These are phyloP conservation scores for Albophoma yamanashiensis DNA, from an alignment of 2,329 filamentous ascomycete genomes.

Conservation along the genomic window DNA sequence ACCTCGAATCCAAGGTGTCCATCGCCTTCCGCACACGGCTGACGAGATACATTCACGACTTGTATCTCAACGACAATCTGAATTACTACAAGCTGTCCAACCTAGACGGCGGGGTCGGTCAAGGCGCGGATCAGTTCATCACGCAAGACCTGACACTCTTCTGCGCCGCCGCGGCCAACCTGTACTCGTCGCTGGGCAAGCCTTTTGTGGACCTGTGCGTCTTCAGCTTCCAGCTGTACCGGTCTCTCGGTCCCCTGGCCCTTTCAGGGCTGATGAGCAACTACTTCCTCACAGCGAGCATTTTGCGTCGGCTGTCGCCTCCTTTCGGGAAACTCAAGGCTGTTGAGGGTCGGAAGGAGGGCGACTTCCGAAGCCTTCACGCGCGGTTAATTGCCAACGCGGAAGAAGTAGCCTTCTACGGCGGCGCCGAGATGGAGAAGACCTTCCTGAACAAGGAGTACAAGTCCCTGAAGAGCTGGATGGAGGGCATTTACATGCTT, in stretches of 20 bases:
- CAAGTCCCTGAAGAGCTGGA: conserved; percentile 86
- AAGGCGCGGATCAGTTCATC: conserved; percentile 92
- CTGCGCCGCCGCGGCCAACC: conserved; percentile 79
- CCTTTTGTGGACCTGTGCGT: conserved; percentile 94
- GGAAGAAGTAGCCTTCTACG: conserved; percentile 96
- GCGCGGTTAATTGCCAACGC: conserved; percentile 90
- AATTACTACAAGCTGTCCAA: conserved; percentile 96
- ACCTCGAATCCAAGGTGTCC: conserved; percentile 91
- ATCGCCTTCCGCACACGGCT: conserved; percentile 94
- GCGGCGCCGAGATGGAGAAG: conserved; percentile 90
- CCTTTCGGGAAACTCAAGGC: conserved; percentile 96
- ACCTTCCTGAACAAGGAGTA: conserved; percentile 87
- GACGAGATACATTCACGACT: conserved; percentile 91
- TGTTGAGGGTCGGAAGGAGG: conserved; percentile 88
- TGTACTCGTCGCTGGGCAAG: conserved; percentile 97
- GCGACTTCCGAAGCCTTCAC: conserved; percentile 87
- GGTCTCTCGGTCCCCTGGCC: conserved; percentile 79
- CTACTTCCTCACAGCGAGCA: conserved; percentile 87
- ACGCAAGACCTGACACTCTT: conserved; percentile 95
- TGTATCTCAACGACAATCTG: conserved; percentile 88
- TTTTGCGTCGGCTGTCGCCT: conserved; percentile 78
- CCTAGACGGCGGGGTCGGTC: conserved; percentile 82
- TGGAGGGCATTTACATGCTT: conserved; percentile 96
- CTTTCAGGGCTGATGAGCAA: conserved; percentile 79
- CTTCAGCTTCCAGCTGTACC: conserved; percentile 96